These are phyloP conservation scores for Penicillium tannophilum DNA, from an alignment of 495 filamentous ascomycete genomes.

Conservation along the genomic window DNA sequence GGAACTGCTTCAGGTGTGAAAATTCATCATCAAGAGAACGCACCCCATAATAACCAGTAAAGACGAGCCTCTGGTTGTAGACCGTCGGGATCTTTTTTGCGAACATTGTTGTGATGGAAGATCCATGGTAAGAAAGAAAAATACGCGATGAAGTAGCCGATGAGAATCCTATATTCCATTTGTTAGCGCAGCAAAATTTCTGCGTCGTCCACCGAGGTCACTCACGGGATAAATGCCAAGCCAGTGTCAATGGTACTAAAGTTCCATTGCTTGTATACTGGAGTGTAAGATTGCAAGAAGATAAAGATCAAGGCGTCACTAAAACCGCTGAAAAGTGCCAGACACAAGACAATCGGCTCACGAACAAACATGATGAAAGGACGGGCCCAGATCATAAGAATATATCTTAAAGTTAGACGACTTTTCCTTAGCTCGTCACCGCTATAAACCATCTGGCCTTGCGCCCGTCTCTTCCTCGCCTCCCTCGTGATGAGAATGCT, in stretches of 20 bases:
- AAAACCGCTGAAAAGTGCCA: constrained; percentile 75
- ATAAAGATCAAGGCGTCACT: constrained; percentile 82
- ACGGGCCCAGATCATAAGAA: constrained; percentile 65
- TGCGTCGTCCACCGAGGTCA: not conserved
- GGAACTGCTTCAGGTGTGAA: not conserved
- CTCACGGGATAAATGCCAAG: constrained; percentile 60
- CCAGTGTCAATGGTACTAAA: constrained; percentile 60
- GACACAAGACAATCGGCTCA: constrained; percentile 72
- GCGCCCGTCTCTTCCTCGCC: constrained; percentile 62
- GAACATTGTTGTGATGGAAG: constrained; percentile 47
- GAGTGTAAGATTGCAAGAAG: constrained; percentile 68
- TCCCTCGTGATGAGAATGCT: constrained; percentile 68
- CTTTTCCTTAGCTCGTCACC: constrained; percentile 59
- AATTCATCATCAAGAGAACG: not conserved
- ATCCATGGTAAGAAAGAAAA: constrained; percentile 66
- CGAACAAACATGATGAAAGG: constrained; percentile 80
- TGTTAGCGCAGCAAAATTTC: not conserved
- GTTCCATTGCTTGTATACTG: constrained; percentile 67
- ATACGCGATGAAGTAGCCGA: constrained; percentile 71
- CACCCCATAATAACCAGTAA: constrained; percentile 52
- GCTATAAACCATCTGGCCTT: constrained; percentile 60
- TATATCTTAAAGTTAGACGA: constrained; percentile 55
- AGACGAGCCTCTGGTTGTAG: constrained; percentile 62
- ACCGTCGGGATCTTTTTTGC: constrained; percentile 49
- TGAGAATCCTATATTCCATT: constrained; percentile 42